Conservation (phyloP, 768 basidiomycete genomes). For the Podaxis pistillaris region DNA sequence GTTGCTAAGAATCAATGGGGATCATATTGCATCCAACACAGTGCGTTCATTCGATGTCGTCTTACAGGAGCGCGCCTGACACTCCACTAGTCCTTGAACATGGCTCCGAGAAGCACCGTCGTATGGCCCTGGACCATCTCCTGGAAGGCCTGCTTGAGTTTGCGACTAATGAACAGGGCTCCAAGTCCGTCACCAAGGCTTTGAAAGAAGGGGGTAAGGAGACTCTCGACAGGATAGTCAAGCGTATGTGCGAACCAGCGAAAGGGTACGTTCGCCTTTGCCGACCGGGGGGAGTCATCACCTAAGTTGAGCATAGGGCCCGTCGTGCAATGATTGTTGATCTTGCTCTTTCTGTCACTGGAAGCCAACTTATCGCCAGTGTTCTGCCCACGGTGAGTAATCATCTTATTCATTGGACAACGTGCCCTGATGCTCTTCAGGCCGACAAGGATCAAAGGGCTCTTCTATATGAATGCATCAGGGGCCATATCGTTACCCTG, state of each 20-base stretch:
- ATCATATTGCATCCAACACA: conserved; percentile 83
- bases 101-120: conserved; percentile 71
- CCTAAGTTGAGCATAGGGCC: conserved; percentile 28
- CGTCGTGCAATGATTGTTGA: conserved; percentile 87
- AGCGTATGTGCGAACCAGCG: conserved; percentile 83
- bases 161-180: conserved; percentile 82
- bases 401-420: background rate
- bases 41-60: conserved; percentile 39
- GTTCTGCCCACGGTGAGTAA: conserved; percentile 69
- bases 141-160: conserved; percentile 76
- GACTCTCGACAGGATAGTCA: conserved; percentile 69
- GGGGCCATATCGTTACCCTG: conserved; percentile 86
- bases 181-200: conserved; percentile 83
- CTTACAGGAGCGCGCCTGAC: background rate
- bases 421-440: conserved; percentile 33
- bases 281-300: background rate
- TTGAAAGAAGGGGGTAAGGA: conserved; percentile 82
- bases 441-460: conserved; percentile 86
- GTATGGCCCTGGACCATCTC: conserved; percentile 77
- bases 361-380: conserved; percentile 82
- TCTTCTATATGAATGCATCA: conserved; percentile 79
- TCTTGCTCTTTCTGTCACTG: conserved; percentile 77
- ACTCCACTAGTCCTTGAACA: conserved; percentile 70
- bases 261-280: conserved; percentile 53
- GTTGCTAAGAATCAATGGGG: conserved; percentile 90